These are phyloP conservation scores for Pholiota conissans DNA, from an alignment of 768 basidiomycete species.

Conservation along the genomic window DNA sequence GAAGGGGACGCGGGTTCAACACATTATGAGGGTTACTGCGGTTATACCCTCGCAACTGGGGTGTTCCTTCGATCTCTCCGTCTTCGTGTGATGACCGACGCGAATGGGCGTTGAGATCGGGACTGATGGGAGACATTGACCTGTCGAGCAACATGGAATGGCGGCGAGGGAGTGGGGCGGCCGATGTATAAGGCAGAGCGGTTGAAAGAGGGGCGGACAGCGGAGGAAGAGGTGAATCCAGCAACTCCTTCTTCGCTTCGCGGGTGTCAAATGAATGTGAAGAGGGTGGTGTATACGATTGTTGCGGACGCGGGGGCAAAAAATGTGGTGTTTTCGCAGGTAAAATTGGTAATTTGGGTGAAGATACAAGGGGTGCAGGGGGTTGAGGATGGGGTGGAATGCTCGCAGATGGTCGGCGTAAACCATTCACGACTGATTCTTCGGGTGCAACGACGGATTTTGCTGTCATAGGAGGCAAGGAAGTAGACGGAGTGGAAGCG, in stretches of 20 bases:
- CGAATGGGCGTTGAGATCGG: background rate
- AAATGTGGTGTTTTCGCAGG: background rate
- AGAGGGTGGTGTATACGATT: background rate
- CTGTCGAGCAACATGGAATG: background rate
- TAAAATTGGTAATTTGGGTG: too few species aligned
- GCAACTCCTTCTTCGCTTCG: slow-evolving; percentile 5
- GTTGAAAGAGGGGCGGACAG: background rate
- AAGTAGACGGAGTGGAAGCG: too few species aligned
- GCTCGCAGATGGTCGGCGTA: background rate
- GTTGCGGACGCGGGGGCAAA: background rate
- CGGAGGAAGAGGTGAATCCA: background rate
- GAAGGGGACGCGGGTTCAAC: too few species aligned
- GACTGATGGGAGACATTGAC: background rate
- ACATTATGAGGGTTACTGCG: too few species aligned
- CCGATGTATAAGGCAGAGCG: too few species aligned
- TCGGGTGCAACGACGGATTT: background rate
- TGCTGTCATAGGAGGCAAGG: too few species aligned
- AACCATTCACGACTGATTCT: background rate
- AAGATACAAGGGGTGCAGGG: too few species aligned
- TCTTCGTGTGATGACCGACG: slow-evolving; percentile 36
- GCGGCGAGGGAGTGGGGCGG: too few species aligned
- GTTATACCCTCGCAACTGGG: too few species aligned
- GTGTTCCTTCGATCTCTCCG: slow-evolving; percentile 42
- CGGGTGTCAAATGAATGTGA: background rate
- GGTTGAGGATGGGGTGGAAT: background rate